Conservation (phyloP, 2,329 filamentous ascomycete genomes). For the Blumeria graminis region DNA sequence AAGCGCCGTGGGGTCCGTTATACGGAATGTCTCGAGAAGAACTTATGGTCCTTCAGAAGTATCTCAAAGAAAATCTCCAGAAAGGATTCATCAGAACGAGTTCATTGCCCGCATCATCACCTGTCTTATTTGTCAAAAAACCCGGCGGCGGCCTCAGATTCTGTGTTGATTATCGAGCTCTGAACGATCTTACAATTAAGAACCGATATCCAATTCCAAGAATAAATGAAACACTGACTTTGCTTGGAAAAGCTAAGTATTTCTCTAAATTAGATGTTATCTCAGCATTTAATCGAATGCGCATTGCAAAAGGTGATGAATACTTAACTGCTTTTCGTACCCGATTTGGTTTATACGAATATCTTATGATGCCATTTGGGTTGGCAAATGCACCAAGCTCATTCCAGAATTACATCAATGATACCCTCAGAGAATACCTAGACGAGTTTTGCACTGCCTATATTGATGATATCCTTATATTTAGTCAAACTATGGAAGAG, state of each 20-base stretch:
- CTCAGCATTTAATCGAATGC: background rate
- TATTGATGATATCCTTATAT: slow-evolving; percentile 3
- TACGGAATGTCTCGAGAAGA: background rate
- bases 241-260: background rate
- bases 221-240: background rate
- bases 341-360: slow-evolving; percentile 10
- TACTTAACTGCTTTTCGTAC: background rate
- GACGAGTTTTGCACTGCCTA: no score
- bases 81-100: background rate
- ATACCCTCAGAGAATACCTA: no score
- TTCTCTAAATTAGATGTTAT: background rate
- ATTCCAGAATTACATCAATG: slow-evolving; percentile 5
- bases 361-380: slow-evolving; percentile 13
- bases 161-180: background rate
- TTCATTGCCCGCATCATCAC: background rate
- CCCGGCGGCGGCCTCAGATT: background rate
- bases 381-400: slow-evolving; percentile 8
- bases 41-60: background rate
- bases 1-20: background rate
- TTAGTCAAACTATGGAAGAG: background rate
- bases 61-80: background rate
- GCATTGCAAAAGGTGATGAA: background rate
- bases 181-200: background rate
- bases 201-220: background rate
- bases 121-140: background rate